A percentile compares a stretch with the other conserved stretches of the same genome.
phyloP scores from a whole-genome alignment of 2,329 filamentous ascomycete genomes.

The Phoma sp. region DNA sequence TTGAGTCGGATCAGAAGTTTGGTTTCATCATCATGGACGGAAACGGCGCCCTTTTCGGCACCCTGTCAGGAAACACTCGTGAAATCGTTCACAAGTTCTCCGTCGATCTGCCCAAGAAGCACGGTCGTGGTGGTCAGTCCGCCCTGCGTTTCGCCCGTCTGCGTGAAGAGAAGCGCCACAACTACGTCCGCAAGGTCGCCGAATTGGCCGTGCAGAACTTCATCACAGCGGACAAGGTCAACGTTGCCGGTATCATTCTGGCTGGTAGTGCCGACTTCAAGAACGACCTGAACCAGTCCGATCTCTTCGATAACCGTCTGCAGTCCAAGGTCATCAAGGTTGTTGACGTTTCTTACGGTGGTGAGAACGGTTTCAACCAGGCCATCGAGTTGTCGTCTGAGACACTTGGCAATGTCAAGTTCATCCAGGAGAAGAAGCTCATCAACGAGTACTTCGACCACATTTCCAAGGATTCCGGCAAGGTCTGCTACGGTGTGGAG shows the following conservation, averaged over 20 bases:
- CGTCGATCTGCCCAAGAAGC: constrained; percentile 99
- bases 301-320: constrained; percentile 93
- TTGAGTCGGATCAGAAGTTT: constrained; percentile 99
- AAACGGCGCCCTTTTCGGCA: constrained; percentile 97
- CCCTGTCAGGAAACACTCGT: constrained; percentile 94
- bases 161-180: constrained; percentile 99
- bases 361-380: constrained; percentile 99
- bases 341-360: constrained; percentile 97
- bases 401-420: constrained; percentile 98
- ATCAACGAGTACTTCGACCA: constrained; percentile 99
- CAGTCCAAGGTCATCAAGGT: constrained; percentile 98
- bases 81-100: constrained; percentile 98
- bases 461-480: constrained; percentile 96
- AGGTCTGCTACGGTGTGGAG: constrained; percentile 96
- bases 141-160: constrained; percentile 99
- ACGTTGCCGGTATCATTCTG: constrained; percentile 92
- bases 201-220: constrained; percentile 98
- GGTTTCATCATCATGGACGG: constrained; percentile 99
- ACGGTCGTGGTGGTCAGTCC: constrained; percentile 99
- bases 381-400: constrained; percentile 94
- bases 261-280: constrained; percentile 99
- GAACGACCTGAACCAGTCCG: constrained; percentile 96
- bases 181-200: constrained; percentile 98
- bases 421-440: constrained; percentile 99
- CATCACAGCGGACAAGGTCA: constrained; percentile 98